Evolutionary conservation across 148 eudicot species (phyloP).

Genomic region (Heliamphora exappendiculata): DNA sequence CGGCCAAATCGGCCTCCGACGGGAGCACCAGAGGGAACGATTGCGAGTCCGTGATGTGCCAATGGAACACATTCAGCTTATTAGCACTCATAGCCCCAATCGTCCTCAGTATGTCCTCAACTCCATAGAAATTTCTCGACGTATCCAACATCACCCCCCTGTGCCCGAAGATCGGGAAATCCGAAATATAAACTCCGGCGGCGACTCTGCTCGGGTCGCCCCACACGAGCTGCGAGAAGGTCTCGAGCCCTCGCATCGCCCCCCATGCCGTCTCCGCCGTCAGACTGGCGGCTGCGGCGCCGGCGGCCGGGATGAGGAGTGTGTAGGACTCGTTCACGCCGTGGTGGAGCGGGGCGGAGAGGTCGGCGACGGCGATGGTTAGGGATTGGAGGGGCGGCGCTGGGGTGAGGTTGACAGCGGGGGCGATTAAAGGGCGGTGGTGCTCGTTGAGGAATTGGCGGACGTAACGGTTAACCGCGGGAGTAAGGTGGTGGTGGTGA

Average conservation of each 20-base stretch:
- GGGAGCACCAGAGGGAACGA: conserved; percentile 74
- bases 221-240: conserved; percentile 50
- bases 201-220: conserved; percentile 25
- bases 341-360: conserved; percentile 36
- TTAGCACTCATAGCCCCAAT: conserved; percentile 66
- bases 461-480: conserved; percentile 53
- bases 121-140: conserved; percentile 58
- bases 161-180: conserved; percentile 52
- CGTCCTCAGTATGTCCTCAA: conserved; percentile 51
- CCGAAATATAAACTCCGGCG: conserved; percentile 43
- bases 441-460: conserved; percentile 16
- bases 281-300: conserved; percentile 29
- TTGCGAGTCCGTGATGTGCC: conserved; percentile 92
- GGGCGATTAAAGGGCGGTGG: conserved; percentile 34
- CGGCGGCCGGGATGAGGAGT: conserved; percentile 35
- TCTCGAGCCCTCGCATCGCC: conserved; percentile 84
- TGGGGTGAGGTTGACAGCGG: conserved; percentile 17
- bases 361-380: conserved; percentile 28
- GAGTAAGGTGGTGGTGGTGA: conserved; percentile 36
- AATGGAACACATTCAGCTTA: conserved; percentile 89
- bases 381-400: conserved; percentile 26
- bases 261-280: conserved; percentile 73
- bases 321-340: conserved; percentile 74
- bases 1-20: conserved; percentile 57
- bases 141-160: conserved; percentile 83